These are phyloP conservation scores for Avena atlantica DNA, from an alignment of 176 grass and related monocot species.

Conservation along the genomic window DNA sequence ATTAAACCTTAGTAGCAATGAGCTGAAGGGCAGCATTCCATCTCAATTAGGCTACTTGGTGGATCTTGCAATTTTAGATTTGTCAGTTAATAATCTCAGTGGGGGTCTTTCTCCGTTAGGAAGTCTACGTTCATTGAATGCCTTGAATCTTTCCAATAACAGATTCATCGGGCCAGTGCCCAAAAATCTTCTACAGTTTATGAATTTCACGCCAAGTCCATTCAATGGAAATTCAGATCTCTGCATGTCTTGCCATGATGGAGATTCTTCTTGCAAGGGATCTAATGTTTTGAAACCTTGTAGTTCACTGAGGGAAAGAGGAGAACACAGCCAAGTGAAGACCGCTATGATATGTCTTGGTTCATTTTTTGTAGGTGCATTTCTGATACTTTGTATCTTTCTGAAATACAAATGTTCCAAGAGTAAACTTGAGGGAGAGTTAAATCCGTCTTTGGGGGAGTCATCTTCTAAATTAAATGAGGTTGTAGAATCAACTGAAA, in stretches of 20 bases:
- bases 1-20: conserved; percentile 71
- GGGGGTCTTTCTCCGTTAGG: conserved; percentile 51
- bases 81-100: conserved; percentile 71
- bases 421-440: conserved; percentile 20
- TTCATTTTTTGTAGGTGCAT: conserved; percentile 35
- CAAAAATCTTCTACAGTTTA: conserved; percentile 50
- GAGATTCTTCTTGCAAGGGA: conserved; percentile 49
- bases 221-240: conserved; percentile 66
- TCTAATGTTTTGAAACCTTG: conserved; percentile 49
- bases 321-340: conserved; percentile 18
- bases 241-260: conserved; percentile 48
- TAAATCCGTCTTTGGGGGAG: conserved; percentile 41
- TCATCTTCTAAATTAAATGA: conserved; percentile 59
- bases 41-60: conserved; percentile 48
- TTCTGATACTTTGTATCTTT: conserved; percentile 46
- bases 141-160: conserved; percentile 69
- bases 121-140: conserved; percentile 50
- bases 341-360: conserved; percentile 55
- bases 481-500: conserved; percentile 64
- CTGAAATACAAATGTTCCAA: conserved; percentile 29
- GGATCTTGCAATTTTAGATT: conserved; percentile 56
- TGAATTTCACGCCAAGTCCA: conserved; percentile 47
- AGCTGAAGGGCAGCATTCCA: conserved; percentile 55
- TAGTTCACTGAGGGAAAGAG: conserved; percentile 28
- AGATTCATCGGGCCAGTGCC: conserved; percentile 58